These are phyloP conservation scores for Ophiostoma himal-ulmi DNA, from an alignment of 2,329 filamentous ascomycete genomes.

Conservation along the genomic window DNA sequence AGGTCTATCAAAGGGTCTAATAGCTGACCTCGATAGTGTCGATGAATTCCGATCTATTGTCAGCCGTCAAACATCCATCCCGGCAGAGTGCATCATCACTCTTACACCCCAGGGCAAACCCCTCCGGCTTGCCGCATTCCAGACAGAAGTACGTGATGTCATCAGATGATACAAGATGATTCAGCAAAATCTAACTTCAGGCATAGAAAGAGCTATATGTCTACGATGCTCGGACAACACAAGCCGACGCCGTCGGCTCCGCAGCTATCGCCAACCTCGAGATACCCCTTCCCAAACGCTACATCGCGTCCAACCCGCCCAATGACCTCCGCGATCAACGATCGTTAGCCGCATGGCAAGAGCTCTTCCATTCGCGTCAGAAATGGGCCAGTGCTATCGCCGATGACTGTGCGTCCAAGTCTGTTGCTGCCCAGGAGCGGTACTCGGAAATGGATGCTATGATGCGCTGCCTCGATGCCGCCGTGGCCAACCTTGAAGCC, in stretches of 20 bases:
- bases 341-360: conserved; percentile 80
- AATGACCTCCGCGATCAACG: conserved; percentile 75
- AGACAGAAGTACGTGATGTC: conserved; percentile 63
- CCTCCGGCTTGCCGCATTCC: conserved; percentile 71
- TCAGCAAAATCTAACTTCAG: not conserved
- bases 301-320: conserved; percentile 61
- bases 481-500: conserved; percentile 75
- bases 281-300: conserved; percentile 48
- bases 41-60: conserved; percentile 84
- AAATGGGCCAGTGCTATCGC: conserved; percentile 70
- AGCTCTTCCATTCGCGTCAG: conserved; percentile 72
- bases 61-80: conserved; percentile 65
- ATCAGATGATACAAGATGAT: not conserved
- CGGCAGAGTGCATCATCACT: conserved; percentile 72
- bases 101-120: conserved; percentile 81
- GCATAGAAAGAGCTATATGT: conserved; percentile 73
- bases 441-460: conserved; percentile 71
- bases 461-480: conserved; percentile 73
- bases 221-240: conserved; percentile 75
- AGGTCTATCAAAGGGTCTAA: not conserved
- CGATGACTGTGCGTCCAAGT: conserved; percentile 62
- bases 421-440: conserved; percentile 55
- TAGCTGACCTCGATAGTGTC: conserved; percentile 47
- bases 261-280: conserved; percentile 42
- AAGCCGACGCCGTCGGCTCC: conserved; percentile 46